Base-by-base conservation (phyloP, 768 basidiomycete genomes). In the Rhodosporidiobolus sp. region DNA sequence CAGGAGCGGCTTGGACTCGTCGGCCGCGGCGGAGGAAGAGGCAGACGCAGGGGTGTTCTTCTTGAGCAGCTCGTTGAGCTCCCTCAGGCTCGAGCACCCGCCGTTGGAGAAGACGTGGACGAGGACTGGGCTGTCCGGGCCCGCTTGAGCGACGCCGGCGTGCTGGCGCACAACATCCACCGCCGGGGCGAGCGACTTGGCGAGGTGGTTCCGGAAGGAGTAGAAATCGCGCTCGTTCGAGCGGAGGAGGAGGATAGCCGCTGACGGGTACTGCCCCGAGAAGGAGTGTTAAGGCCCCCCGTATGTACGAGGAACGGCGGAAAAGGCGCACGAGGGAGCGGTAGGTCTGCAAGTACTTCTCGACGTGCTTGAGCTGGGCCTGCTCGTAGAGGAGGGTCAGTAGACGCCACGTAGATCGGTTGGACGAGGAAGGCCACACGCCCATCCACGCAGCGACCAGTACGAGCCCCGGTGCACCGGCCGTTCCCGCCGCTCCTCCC, bases 31-130 rank as follows among this genome's bases (percentile, higher is more conserved):
- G 22, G 20, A 30, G 14, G 49, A 45, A 28, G 59, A 30, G 34
- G 1, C n/a, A n/a, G n/a, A n/a, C n/a, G n/a, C n/a, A n/a, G n/a
- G n/a, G n/a, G n/a, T n/a, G n/a, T n/a, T n/a, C n/a, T n/a, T n/a
- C 20, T 54, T n/a, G 1, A 68, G 52, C 16, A 72, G 66, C 46
- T 70, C 64, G 49, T 71, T 76, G 35, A 67, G 59, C 48, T 35
- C 56, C 50, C 60, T 64, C 45, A 69, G 38, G 30, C 46, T 63
- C 60, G 63, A 45, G 45, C 67, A 67, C 17, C 70, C 67, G 46
- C 76, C 76, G 52, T 77, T 77, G 19, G 69, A 71, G 34, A 76
- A 73, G n/a, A 58, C 65, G 53, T 77, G 77, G 5, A 77, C 67
- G 16, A 77, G 56, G 3, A 74, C 28, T 0, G 38, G 34, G 38